phyloP scores from a whole-genome alignment of 2,329 filamentous ascomycete genomes.

The Dendrostoma leiphaemia region DNA sequence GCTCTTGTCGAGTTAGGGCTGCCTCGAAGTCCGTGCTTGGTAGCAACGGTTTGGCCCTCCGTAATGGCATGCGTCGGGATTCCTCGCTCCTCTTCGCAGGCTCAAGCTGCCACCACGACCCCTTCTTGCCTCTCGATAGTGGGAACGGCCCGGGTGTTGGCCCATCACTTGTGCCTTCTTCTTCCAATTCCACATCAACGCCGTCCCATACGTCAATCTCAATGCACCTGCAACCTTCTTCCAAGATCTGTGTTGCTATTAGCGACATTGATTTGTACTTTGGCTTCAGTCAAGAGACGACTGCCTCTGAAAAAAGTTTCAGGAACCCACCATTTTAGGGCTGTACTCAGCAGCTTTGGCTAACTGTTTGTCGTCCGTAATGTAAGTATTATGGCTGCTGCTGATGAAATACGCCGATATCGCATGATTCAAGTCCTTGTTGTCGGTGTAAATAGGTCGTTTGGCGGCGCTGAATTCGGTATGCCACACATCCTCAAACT shows the following conservation, averaged over 20 bases:
- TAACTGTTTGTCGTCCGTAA: conserved; percentile 78
- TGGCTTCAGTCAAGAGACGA: no score
- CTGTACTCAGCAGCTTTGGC: conserved; percentile 74
- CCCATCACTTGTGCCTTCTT: conserved; percentile 29
- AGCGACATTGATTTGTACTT: conserved; percentile 68
- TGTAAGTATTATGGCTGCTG: conserved; percentile 92
- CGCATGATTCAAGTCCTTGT: conserved; percentile 61
- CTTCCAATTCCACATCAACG: no score
- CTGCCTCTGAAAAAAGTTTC: no score
- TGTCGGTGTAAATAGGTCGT: conserved; percentile 36
- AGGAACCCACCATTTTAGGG: no score
- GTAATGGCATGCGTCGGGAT: no score
- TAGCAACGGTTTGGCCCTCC: no score
- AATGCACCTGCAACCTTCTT: conserved; percentile 80
- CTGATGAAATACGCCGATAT: conserved; percentile 91
- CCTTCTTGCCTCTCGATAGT: conserved; percentile 2
- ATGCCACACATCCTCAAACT: conserved; percentile 50
- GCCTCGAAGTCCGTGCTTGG: no score
- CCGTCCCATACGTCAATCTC: conserved; percentile 97
- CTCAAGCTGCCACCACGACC: no score
- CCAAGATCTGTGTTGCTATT: conserved; percentile 36
- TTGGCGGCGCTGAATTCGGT: conserved; percentile 40
- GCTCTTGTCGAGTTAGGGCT: no score
- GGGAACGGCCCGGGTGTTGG: conserved; percentile 28
- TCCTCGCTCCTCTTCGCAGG: no score